phyloP scores from a whole-genome alignment of 768 basidiomycete species.

The Obba rivulosa region DNA sequence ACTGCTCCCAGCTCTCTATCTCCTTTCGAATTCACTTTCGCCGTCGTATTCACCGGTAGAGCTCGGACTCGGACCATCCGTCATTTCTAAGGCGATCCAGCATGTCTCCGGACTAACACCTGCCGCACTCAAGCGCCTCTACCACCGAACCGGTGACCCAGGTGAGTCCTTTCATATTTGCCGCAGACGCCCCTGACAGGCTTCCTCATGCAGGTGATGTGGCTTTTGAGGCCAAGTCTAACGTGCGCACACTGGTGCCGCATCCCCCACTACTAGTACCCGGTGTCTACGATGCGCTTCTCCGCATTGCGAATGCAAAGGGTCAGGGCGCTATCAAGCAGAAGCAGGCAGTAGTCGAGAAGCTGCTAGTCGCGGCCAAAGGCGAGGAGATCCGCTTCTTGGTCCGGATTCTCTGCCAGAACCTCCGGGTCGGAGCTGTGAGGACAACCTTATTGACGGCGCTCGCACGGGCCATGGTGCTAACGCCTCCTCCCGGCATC shows the following conservation, averaged over 20 bases:
- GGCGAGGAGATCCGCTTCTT: conserved; percentile 89
- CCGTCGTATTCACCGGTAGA: conserved; percentile 71
- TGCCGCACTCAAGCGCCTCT: conserved; percentile 54
- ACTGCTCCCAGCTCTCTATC: conserved; percentile 71
- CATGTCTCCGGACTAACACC: conserved; percentile 63
- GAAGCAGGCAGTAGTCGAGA: conserved; percentile 76
- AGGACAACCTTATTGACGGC: conserved; percentile 77
- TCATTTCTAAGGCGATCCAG: conserved; percentile 67
- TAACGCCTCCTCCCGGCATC: conserved; percentile 39
- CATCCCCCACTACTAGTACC: conserved; percentile 62
- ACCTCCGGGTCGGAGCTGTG: conserved; percentile 86
- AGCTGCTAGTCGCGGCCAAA: conserved; percentile 73
- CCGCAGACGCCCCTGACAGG: not conserved
- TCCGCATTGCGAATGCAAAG: conserved; percentile 62
- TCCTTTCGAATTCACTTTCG: conserved; percentile 74
- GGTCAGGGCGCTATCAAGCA: conserved; percentile 72
- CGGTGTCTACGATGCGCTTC: conserved; percentile 60
- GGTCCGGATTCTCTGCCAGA: conserved; percentile 65
- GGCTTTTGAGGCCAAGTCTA: conserved; percentile 78
- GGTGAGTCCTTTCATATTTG: conserved; percentile 11
- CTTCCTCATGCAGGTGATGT: conserved; percentile 55
- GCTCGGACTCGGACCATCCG: conserved; percentile 62
- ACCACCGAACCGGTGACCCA: conserved; percentile 72
- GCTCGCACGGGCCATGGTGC: conserved; percentile 70
- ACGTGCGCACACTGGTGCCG: conserved; percentile 65